Base-by-base conservation (phyloP, 371 early-diverging fungal genomes). In the Syncephalastrum racemosum region DNA sequence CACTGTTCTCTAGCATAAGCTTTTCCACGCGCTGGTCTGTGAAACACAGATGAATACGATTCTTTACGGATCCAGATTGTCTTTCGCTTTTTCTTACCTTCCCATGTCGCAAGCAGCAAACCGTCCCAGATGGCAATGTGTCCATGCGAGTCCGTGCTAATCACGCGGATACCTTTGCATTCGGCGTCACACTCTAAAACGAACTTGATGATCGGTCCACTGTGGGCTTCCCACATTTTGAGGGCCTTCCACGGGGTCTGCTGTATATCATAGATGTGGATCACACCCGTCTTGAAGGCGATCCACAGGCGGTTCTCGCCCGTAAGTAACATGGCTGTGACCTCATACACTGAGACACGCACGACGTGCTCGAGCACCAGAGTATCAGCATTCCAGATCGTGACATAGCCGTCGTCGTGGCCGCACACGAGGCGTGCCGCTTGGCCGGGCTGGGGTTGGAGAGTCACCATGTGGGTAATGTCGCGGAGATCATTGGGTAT, bases 341-440 rank as follows among this genome's bases (percentile, higher is more conserved):
- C 85, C 39, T 84, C 76, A 68, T 92, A 91, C 36, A 75, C 68
- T 1, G 85, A 83, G 5, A 83, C 81, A 7, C 66, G 66, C 23
- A 89, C 69, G 14, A 80, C 61, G 27, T 79, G 70, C 2, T 75
- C 16, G 41, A 73, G 67, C 19, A 71, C 73, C 23, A 79, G 54
- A 0, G 77, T 68, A 10, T 65, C 69, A 15, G 76, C 67, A 60
- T 87, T 82, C 90, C 90, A 91, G 0, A 90, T 69, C 20, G 83
- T 78, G 6, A 94, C 77, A 45, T 84, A 87, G 31, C 93, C 92
- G 61, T 91, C 87, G 18, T 89, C 89, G 65, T 92, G 93, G 1
- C 89, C 90, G 13, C 85, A 71, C 66, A 83, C 85, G 12, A 90
- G 80, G n/a, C 71, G 67, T 4, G 57, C 51, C 14, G 60, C 63